These are phyloP conservation scores for Pouteria glomerata DNA, from an alignment of 148 eudicot species.

Conservation along the genomic window DNA sequence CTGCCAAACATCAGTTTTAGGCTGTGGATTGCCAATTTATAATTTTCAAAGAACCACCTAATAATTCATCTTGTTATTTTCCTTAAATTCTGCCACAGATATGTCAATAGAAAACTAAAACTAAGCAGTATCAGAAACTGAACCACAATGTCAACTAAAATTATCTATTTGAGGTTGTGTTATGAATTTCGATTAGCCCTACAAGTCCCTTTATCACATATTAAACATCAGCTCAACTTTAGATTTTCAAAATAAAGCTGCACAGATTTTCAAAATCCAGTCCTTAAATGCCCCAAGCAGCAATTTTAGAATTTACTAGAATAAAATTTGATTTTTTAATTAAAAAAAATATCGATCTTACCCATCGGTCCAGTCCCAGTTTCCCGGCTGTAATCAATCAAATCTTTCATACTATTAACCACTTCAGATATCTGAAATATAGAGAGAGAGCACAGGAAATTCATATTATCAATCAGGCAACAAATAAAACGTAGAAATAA, in stretches of 20 bases:
- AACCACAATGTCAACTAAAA: too few species aligned
- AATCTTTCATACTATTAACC: constrained; percentile 93
- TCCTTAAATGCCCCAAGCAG: not conserved
- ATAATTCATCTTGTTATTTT: too few species aligned
- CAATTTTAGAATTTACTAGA: not conserved
- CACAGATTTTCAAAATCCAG: not conserved
- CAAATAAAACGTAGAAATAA: not conserved
- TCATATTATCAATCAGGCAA: not conserved
- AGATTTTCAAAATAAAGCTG: not conserved
- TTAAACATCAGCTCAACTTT: constrained; percentile 2
- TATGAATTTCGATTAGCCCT: too few species aligned
- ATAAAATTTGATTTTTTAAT: too few species aligned
- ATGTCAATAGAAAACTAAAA: too few species aligned
- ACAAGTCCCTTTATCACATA: not conserved
- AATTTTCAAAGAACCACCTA: too few species aligned
- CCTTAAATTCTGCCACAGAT: too few species aligned
- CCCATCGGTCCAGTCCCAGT: constrained; percentile 92
- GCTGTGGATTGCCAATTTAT: too few species aligned
- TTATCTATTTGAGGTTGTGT: too few species aligned
- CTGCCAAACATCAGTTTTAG: too few species aligned
- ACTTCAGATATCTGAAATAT: constrained; percentile 86
- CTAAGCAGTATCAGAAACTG: too few species aligned
- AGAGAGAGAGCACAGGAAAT: not conserved
- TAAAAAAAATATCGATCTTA: constrained; percentile 37
- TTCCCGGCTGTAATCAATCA: constrained; percentile 80